A percentile compares a stretch with the other conserved stretches of the same genome.
These are phyloP conservation scores for Trametes hirsuta DNA, from an alignment of 1,284 basidiomycete species.

Conservation along the genomic window DNA sequence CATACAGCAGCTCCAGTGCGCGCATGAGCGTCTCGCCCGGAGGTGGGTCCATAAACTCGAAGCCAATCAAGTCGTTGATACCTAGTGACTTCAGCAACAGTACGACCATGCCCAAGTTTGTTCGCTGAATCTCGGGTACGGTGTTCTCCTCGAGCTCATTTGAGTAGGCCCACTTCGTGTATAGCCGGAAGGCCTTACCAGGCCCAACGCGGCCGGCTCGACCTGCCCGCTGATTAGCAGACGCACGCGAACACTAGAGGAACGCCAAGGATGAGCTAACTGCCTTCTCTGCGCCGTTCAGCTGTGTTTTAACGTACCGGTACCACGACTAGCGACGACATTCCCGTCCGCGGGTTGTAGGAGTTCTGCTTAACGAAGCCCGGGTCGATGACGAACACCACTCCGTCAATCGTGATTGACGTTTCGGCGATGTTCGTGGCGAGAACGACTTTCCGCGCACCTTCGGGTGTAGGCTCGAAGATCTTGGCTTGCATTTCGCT, in stretches of 20 bases:
- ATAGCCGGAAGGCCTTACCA: slow-evolving; percentile 97
- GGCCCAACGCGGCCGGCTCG: slow-evolving; percentile 97
- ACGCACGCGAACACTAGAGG: slow-evolving; percentile 88
- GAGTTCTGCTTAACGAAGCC: slow-evolving; percentile 98
- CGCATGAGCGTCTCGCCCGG: slow-evolving; percentile 98
- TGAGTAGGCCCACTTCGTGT: slow-evolving; percentile 94
- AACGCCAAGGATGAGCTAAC: too few species aligned
- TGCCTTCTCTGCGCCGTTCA: not conserved
- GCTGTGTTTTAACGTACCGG: slow-evolving; percentile 62
- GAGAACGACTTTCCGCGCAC: slow-evolving; percentile 94
- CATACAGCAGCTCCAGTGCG: slow-evolving; percentile 92
- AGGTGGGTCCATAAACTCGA: slow-evolving; percentile 99
- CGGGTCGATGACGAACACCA: slow-evolving; percentile 97
- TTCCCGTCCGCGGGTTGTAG: slow-evolving; percentile 95
- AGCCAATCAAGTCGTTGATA: slow-evolving; percentile 97
- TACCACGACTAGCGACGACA: slow-evolving; percentile 93
- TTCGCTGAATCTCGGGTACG: slow-evolving; percentile 97
- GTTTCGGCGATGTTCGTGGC: slow-evolving; percentile 99
- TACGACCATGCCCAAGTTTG: slow-evolving; percentile 97
- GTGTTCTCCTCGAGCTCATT: slow-evolving; percentile 98
- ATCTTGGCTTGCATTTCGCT: slow-evolving; percentile 99
- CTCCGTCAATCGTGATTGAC: slow-evolving; percentile 96
- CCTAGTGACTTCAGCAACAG: slow-evolving; percentile 94
- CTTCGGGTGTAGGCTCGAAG: slow-evolving; percentile 97
- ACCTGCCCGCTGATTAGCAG: slow-evolving; percentile 96